Evolutionary conservation across 768 basidiomycete species (phyloP).

Genomic region (Cystofilobasidium capitatum): DNA sequence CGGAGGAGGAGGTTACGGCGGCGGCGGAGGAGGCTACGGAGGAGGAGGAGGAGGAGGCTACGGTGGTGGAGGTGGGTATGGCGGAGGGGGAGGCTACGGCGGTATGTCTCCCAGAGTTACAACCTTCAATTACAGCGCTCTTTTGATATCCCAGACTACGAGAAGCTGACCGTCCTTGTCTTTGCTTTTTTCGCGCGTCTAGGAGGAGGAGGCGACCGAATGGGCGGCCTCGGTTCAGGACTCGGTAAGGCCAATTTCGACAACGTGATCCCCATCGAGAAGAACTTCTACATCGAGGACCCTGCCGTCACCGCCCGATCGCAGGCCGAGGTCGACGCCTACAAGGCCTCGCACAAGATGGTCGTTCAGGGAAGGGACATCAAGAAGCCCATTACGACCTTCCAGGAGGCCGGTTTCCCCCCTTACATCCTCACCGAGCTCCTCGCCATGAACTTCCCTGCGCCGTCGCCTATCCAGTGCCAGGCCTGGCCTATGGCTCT

Average conservation of each 20-base stretch:
- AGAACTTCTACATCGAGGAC: conserved; percentile 80
- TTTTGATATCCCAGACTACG: too few relatives aligned
- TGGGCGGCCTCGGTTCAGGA: conserved; percentile 70
- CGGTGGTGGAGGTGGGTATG: conserved; percentile 17
- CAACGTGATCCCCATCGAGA: conserved; percentile 70
- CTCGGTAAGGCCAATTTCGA: conserved; percentile 81
- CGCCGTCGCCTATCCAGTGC: conserved; percentile 92
- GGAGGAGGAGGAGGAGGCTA: conserved; percentile 12
- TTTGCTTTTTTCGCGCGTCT: neutral
- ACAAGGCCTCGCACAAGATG: conserved; percentile 73
- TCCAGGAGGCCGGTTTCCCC: conserved; percentile 93
- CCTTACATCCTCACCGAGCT: conserved; percentile 92
- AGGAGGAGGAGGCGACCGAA: conserved; percentile 40
- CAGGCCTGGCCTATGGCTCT: conserved; percentile 99
- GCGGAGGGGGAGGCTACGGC: neutral
- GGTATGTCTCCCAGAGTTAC: neutral
- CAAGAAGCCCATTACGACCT: conserved; percentile 78
- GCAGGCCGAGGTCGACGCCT: conserved; percentile 82
- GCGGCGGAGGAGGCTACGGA: conserved; percentile 20
- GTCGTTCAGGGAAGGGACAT: conserved; percentile 81
- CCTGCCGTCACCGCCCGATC: conserved; percentile 64
- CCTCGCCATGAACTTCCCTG: conserved; percentile 79
- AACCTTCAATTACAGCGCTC: neutral
- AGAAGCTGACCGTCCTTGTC: neutral
- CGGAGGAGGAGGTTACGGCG: conserved; percentile 20